Evolutionary conservation across 2,329 filamentous ascomycete species (phyloP).

Genomic region (Catunica adiposa): DNA sequence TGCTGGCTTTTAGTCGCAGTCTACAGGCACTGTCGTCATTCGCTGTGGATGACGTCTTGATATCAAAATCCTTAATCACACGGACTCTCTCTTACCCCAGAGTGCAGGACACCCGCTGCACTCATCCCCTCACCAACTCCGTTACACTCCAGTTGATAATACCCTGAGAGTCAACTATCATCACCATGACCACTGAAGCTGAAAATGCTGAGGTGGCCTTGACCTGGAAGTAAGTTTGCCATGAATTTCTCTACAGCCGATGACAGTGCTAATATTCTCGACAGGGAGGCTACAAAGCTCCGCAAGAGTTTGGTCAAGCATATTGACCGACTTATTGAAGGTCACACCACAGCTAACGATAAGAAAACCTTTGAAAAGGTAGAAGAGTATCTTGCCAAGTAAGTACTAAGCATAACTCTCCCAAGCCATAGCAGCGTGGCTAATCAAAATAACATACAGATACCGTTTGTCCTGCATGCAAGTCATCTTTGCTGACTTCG

Average conservation of each 20-base stretch:
- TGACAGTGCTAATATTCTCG: slow-evolving; percentile 5
- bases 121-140: background rate
- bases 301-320: slow-evolving; percentile 28
- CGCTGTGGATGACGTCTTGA: background rate
- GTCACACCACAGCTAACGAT: slow-evolving; percentile 23
- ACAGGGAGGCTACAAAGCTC: slow-evolving; percentile 28
- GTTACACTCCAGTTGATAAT: background rate
- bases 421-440: too few relatives aligned
- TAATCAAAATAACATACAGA: slow-evolving; percentile 5
- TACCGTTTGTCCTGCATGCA: slow-evolving; percentile 51
- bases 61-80: background rate
- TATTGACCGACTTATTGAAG: slow-evolving; percentile 26
- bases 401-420: slow-evolving; percentile 16
- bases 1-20: background rate
- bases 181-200: slow-evolving; percentile 10
- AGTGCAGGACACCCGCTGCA: background rate
- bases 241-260: background rate
- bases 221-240: slow-evolving; percentile 14
- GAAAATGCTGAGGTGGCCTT: slow-evolving; percentile 13
- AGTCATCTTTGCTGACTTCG: slow-evolving; percentile 56
- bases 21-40: background rate
- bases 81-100: background rate
- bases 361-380: slow-evolving; percentile 28
- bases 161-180: background rate
- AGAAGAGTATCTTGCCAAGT: slow-evolving; percentile 29